phyloP scores from a whole-genome alignment of 352 stramenopile genomes.

The Globisporangium okanoganense region DNA sequence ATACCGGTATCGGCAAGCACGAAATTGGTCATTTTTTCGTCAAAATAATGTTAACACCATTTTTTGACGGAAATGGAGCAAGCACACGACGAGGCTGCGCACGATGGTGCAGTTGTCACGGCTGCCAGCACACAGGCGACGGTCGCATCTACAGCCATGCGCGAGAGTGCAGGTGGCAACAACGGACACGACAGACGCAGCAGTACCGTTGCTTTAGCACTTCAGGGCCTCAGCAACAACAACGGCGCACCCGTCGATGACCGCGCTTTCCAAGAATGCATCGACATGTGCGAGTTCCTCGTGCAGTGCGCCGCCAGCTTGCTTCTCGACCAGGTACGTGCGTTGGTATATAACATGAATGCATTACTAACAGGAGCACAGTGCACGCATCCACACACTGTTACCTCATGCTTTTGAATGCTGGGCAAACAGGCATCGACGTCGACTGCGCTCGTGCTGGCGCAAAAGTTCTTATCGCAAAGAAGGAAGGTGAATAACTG shows the following conservation, averaged over 20 bases:
- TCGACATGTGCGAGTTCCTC: slow-evolving; percentile 11
- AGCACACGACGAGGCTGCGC: background rate
- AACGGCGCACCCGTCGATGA: background rate
- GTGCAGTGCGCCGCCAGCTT: slow-evolving; percentile 11
- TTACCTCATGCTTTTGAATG: background rate
- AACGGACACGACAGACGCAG: background rate
- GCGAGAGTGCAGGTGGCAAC: background rate
- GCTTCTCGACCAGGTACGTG: slow-evolving; percentile 15
- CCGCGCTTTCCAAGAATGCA: background rate
- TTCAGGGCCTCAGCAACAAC: background rate
- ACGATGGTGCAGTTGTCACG: background rate
- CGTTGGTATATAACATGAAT: background rate
- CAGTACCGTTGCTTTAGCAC: background rate
- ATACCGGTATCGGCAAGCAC: too few relatives aligned
- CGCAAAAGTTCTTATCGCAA: slow-evolving; percentile 14
- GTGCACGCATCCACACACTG: background rate
- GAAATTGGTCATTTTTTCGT: too few relatives aligned
- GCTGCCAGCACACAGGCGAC: background rate
- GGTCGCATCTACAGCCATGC: background rate
- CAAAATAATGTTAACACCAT: too few relatives aligned
- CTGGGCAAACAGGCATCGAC: slow-evolving; percentile 12
- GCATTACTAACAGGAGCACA: background rate
- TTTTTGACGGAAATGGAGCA: background rate
- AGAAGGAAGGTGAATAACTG: slow-evolving; percentile 19
- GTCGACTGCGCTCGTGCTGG: slow-evolving; percentile 16